A percentile compares a stretch with the other conserved stretches of the same genome.
Evolutionary conservation across 148 eudicot species (phyloP).

Genomic region (Nepenthes gracilis): DNA sequence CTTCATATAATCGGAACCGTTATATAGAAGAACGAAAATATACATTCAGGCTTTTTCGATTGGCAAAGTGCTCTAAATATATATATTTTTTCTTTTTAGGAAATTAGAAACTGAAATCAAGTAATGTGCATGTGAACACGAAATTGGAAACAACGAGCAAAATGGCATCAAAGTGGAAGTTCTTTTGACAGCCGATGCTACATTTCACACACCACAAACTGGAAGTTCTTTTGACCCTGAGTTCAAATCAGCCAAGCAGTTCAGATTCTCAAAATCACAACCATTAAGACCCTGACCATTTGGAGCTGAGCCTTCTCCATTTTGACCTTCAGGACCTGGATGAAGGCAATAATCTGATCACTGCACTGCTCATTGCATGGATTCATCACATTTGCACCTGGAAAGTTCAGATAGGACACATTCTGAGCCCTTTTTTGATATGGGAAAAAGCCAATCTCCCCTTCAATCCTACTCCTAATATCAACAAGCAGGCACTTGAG

Average conservation of each 20-base stretch:
- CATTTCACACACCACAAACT: slow-evolving; percentile 42
- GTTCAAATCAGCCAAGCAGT: slow-evolving; percentile 53
- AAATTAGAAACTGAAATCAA: too few species aligned
- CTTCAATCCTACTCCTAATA: slow-evolving; percentile 86
- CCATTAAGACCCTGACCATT: slow-evolving; percentile 36
- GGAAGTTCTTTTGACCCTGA: slow-evolving; percentile 29
- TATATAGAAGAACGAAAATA: too few species aligned
- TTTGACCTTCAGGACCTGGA: slow-evolving; percentile 31
- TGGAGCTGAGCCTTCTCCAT: slow-evolving; percentile 21
- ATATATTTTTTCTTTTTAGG: too few species aligned
- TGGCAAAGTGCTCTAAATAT: too few species aligned
- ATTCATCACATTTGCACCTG: slow-evolving; percentile 48
- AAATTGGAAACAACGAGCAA: slow-evolving; percentile 2
- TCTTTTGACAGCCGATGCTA: slow-evolving; percentile 27
- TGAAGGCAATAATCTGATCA: slow-evolving; percentile 70
- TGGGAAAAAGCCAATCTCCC: slow-evolving; percentile 87
- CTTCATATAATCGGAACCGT: too few species aligned
- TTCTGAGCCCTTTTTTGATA: slow-evolving; percentile 57
- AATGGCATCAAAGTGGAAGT: slow-evolving; percentile 10
- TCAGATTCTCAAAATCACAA: slow-evolving; percentile 62
- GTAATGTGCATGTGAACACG: too few species aligned
- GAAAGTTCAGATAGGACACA: slow-evolving; percentile 20
- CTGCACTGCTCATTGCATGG: slow-evolving; percentile 67
- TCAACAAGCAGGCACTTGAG: slow-evolving; percentile 93
- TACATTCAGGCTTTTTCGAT: too few species aligned